Percentiles rank a stretch among this genome's conserved stretches.
phyloP scores from a whole-genome alignment of 148 eudicot species.

The Amaranthus palmeri region DNA sequence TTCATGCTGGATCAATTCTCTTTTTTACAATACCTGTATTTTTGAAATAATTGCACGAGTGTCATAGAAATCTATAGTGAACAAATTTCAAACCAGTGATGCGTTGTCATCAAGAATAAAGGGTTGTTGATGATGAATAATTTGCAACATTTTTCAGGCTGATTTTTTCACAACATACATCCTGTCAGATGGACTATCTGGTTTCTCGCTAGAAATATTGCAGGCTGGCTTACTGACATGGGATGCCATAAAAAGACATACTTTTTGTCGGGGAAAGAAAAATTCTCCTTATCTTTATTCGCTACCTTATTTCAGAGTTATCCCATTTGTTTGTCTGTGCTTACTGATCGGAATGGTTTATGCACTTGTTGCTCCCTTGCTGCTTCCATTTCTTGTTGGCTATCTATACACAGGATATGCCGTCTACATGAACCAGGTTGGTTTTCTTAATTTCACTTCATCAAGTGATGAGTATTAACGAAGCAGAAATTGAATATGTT shows the following conservation, averaged over 20 bases:
- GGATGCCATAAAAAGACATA: constrained; percentile 51
- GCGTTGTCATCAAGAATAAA: not conserved
- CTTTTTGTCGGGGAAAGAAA: constrained; percentile 61
- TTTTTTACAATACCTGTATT: not conserved
- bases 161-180: constrained; percentile 93
- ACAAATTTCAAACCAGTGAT: not conserved
- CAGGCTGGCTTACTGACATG: constrained; percentile 74
- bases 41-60: not conserved
- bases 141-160: constrained; percentile 48
- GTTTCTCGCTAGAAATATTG: constrained; percentile 79
- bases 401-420: constrained; percentile 77
- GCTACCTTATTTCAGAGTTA: constrained; percentile 63
- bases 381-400: constrained; percentile 84
- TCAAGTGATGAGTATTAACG: not conserved
- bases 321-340: constrained; percentile 65
- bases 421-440: constrained; percentile 84
- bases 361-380: constrained; percentile 81
- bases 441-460: constrained; percentile 4
- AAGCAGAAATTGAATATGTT: not conserved
- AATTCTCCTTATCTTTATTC: constrained; percentile 60
- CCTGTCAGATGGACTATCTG: constrained; percentile 80
- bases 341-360: constrained; percentile 80
- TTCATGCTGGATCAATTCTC: no score
- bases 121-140: not conserved
- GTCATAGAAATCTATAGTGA: not conserved